Conservation (phyloP, 306 rosid genomes). For the Dalbergia oliveri region DNA sequence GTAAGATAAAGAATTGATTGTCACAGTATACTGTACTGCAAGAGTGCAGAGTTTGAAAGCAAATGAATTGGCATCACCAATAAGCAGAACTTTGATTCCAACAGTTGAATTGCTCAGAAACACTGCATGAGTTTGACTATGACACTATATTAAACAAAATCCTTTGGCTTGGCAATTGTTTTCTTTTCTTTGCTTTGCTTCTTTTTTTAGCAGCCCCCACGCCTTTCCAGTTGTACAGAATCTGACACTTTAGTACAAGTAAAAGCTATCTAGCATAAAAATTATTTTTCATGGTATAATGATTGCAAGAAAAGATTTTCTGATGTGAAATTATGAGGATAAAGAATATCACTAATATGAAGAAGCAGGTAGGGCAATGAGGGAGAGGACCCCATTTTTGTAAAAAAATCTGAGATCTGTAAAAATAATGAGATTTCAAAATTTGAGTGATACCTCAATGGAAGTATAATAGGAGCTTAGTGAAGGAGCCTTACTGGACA, state of each 20-base stretch:
- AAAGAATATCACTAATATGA: slow-evolving; percentile 39
- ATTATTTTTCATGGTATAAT: slow-evolving; percentile 41
- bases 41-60: not conserved
- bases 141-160: slow-evolving; percentile 34
- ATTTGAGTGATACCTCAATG: slow-evolving; percentile 40
- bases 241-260: slow-evolving; percentile 32
- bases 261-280: slow-evolving; percentile 40
- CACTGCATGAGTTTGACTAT: slow-evolving; percentile 33
- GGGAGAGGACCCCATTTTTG: slow-evolving; percentile 26
- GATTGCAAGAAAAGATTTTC: slow-evolving; percentile 43
- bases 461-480: not conserved
- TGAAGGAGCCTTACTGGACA: slow-evolving; percentile 38
- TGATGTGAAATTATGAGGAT: slow-evolving; percentile 34
- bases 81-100: not conserved
- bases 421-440: slow-evolving; percentile 47
- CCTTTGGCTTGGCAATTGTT: slow-evolving; percentile 11
- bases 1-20: not conserved
- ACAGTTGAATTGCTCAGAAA: slow-evolving; percentile 18
- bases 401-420: slow-evolving; percentile 56
- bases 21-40: slow-evolving; percentile 19
- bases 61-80: not conserved
- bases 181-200: not conserved
- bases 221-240: not conserved
- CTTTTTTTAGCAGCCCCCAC: not conserved
- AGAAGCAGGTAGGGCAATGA: slow-evolving; percentile 41